Percentiles rank a stretch among this genome's conserved stretches.
phyloP scores from a whole-genome alignment of 2,329 filamentous ascomycete species.

The Orbilia brochopaga region DNA sequence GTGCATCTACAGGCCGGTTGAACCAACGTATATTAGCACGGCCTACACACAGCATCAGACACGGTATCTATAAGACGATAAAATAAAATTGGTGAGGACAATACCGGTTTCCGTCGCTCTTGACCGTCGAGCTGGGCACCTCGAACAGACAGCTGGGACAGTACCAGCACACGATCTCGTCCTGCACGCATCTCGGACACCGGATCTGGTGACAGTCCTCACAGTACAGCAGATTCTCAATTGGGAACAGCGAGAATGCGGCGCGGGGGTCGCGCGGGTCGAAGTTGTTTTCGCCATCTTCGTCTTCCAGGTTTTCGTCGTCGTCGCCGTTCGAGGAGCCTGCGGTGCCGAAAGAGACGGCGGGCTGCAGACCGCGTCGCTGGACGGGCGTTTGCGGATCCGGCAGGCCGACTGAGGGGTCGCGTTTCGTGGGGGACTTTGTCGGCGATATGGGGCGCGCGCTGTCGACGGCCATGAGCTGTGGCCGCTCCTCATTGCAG shows the following conservation, averaged over 20 bases:
- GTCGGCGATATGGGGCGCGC: conserved; percentile 55
- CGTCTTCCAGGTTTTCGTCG: conserved; percentile 60
- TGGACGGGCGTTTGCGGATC: conserved; percentile 50
- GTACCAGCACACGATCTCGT: conserved; percentile 94
- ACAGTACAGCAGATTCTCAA: conserved; percentile 93
- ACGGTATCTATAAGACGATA: background rate
- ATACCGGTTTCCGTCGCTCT: conserved; percentile 89
- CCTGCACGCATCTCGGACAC: conserved; percentile 86
- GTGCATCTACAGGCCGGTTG: conserved; percentile 69
- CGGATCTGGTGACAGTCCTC: conserved; percentile 97
- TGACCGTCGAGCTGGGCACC: conserved; percentile 88
- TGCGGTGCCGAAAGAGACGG: conserved; percentile 27
- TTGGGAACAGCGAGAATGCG: conserved; percentile 88
- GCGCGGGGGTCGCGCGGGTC: conserved; percentile 83
- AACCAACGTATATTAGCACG: conserved; percentile 11
- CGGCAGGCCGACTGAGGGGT: conserved; percentile 50
- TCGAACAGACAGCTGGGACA: conserved; percentile 96
- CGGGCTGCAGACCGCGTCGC: conserved; percentile 53
- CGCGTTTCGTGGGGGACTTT: conserved; percentile 58
- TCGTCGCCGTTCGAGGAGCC: conserved; percentile 47
- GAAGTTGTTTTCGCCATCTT: conserved; percentile 79
- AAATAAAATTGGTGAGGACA: background rate
- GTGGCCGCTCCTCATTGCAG: conserved; percentile 63
- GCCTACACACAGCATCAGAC: conserved; percentile 20
- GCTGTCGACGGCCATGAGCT: conserved; percentile 45